phyloP scores from a whole-genome alignment of 1,284 basidiomycete species.

The Fomitopsis schrenkii region DNA sequence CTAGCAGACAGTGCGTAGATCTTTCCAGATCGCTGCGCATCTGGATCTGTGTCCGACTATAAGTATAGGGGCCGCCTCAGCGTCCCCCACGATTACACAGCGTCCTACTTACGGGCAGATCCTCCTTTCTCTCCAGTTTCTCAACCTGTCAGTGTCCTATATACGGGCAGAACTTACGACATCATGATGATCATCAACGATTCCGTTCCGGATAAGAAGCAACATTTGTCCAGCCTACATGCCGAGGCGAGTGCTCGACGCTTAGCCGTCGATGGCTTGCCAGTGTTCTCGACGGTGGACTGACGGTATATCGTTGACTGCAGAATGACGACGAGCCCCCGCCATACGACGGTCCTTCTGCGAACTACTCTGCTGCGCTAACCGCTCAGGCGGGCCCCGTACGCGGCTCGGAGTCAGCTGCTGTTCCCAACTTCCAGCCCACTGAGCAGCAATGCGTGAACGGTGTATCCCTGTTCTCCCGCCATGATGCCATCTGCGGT shows the following conservation, averaged over 20 bases:
- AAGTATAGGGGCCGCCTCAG: background rate
- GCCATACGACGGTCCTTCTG: background rate
- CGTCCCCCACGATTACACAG: background rate
- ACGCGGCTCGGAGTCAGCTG: background rate
- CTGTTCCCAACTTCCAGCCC: background rate
- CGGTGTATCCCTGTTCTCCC: constrained; percentile 4
- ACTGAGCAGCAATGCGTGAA: constrained; percentile 1
- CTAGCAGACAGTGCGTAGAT: too few relatives aligned
- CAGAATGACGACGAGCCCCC: background rate
- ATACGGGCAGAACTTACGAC: background rate
- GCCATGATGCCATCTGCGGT: constrained; percentile 3
- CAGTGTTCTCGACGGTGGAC: too few relatives aligned
- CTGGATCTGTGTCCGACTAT: background rate
- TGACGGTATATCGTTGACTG: too few relatives aligned
- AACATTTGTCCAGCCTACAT: background rate
- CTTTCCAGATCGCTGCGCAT: background rate
- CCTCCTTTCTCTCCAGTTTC: background rate
- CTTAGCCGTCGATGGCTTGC: too few relatives aligned
- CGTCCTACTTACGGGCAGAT: constrained; percentile 1
- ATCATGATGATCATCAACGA: background rate
- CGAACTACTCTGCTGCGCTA: background rate
- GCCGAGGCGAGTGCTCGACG: background rate
- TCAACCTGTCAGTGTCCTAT: background rate
- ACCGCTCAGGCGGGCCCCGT: background rate
- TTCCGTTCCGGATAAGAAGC: background rate